Base-by-base conservation (phyloP, 225 moss, liverwort and hornwort genomes). In the Pleurozium schreberi region DNA sequence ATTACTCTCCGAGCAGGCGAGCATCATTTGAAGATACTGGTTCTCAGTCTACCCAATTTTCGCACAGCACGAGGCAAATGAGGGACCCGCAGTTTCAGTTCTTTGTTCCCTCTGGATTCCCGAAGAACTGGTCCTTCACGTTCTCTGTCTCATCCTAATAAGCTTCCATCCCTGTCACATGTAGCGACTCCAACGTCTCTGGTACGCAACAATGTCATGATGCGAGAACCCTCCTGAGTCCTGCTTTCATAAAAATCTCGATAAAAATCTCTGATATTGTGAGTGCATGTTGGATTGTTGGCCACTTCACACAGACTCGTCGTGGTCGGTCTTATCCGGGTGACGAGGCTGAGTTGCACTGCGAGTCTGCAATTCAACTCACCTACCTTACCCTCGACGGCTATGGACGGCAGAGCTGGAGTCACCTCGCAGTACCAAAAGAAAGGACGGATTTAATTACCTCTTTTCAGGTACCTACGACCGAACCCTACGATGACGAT, bases 291-390 rank as follows among this genome's bases (percentile, higher is more conserved):
- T 73, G 85, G 66, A 75, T 82, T 82, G 74, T 58, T 73, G 85
- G 66, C 82, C 86, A 90, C 90, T 75, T 87, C 84, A 8, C 49
- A 81, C 87, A 83, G 20, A 45, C 53, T 60, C 61, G 38, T 38
- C 28, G n/a, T 50, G 28, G 84, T 85, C 38, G 42, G 31, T 66
- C 91, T 89, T 89, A 88, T 93, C 91, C 81, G 64, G 67, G 69
- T 92, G 89, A 91, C 92, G 77, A 91, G 91, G 91, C 84, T 50
- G 18, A 31, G 82, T 61, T 88, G 67, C 88, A 49, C 84, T 83
- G 86, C 55, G 19, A 55, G 20, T 19, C 57, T 57, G 57, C 79
- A 63, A 62, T 45, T 45, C 74, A 33, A 53, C 62, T 77, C 73
- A 77, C 68, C 87, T 58, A 59, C 66, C 73, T 27, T 60, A 55